These are phyloP conservation scores for Exserohilum turcica DNA, from an alignment of 2,329 filamentous ascomycete genomes.

Conservation along the genomic window DNA sequence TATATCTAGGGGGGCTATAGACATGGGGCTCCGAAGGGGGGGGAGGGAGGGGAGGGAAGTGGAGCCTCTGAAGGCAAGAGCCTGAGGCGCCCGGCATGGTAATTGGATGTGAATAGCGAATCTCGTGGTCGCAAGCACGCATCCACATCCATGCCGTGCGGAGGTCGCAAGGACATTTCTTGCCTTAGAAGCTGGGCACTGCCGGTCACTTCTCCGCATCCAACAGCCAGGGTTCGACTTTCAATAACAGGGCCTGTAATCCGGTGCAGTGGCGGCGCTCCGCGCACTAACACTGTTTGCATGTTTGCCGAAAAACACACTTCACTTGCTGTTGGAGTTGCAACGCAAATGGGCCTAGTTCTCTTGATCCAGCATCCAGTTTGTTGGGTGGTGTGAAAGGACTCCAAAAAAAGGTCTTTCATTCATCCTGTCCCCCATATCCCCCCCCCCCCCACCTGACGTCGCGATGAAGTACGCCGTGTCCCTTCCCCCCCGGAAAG, in stretches of 20 bases:
- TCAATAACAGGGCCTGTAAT: constrained; percentile 5
- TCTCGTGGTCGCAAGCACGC: constrained; percentile 8
- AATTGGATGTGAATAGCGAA: constrained; percentile 1
- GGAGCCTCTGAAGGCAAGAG: constrained; percentile 19
- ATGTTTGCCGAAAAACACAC: neutral
- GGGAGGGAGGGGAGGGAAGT: constrained; percentile 8
- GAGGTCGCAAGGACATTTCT: constrained; percentile 10
- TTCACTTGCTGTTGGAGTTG: neutral
- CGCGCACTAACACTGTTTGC: constrained; percentile 1
- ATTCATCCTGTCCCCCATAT: neutral
- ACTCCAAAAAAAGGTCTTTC: neutral
- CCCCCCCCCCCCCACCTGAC: neutral
- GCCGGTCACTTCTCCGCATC: constrained; percentile 9
- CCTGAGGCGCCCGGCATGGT: constrained; percentile 10
- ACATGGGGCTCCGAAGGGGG: constrained; percentile 6
- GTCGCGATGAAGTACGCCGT: neutral
- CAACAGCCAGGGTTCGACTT: neutral
- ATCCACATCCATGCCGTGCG: constrained; percentile 16
- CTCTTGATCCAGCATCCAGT: neutral
- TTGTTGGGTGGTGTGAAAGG: neutral
- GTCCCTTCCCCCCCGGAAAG: constrained; percentile 14
- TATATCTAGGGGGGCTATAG: constrained; percentile 15
- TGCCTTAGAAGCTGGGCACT: constrained; percentile 22
- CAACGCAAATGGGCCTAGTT: neutral
- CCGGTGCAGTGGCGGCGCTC: constrained; percentile 3